phyloP scores from a whole-genome alignment of 1,284 basidiomycete genomes.

The Ceratobasidium sp. region DNA sequence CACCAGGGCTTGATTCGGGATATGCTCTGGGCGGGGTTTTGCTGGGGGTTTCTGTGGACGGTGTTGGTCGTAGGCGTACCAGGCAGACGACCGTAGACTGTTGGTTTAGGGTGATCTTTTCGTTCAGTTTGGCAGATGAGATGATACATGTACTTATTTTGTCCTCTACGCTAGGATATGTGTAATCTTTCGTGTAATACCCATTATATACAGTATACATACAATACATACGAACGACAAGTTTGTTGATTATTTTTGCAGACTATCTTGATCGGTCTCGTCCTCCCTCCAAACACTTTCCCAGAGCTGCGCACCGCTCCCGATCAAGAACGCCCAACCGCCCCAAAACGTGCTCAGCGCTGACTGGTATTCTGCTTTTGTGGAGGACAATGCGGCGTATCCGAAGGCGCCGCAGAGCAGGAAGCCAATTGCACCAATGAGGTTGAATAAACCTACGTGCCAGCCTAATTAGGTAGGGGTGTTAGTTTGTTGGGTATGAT shows the following conservation, averaged over 20 bases:
- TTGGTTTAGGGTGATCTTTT: not conserved
- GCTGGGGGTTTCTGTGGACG: constrained; percentile 47
- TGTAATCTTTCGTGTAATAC: too few relatives aligned
- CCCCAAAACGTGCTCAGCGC: constrained; percentile 68
- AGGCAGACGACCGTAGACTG: not conserved
- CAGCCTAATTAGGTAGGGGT: not conserved
- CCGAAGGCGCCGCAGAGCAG: constrained; percentile 59
- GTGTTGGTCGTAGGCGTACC: constrained; percentile 48
- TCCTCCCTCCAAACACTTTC: constrained; percentile 52
- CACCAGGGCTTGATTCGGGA: constrained; percentile 55
- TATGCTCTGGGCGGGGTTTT: constrained; percentile 50
- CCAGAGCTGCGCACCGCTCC: constrained; percentile 62
- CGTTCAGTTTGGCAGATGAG: too few relatives aligned
- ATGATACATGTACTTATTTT: too few relatives aligned
- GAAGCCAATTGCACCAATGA: constrained; percentile 67
- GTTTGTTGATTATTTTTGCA: too few relatives aligned
- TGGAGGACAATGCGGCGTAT: constrained; percentile 42
- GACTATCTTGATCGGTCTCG: not conserved
- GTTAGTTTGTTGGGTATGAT: too few relatives aligned
- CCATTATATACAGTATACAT: too few relatives aligned
- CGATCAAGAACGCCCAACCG: constrained; percentile 69
- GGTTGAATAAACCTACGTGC: constrained; percentile 63
- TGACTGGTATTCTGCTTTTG: constrained; percentile 62
- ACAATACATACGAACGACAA: too few relatives aligned
- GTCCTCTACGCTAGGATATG: too few relatives aligned